Evolutionary conservation across 2,329 filamentous ascomycete species (phyloP).

Genomic region (Zasmidium citrigriseum): DNA sequence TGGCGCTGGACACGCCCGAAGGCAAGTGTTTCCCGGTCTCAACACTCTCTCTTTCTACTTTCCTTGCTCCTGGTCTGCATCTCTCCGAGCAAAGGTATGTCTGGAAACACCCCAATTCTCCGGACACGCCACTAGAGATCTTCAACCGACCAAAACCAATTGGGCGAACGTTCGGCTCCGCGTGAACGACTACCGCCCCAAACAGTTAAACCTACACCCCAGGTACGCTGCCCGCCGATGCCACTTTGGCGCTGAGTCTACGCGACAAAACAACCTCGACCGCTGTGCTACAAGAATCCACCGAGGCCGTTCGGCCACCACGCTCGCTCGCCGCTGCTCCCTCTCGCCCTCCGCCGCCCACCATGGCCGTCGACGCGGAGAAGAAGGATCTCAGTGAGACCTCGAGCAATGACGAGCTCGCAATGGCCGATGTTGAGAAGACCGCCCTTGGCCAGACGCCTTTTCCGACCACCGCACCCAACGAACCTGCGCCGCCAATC

Average conservation of each 20-base stretch:
- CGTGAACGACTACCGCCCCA: neutral
- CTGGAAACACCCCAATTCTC: neutral
- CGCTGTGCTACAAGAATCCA: neutral
- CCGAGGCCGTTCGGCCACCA: constrained; percentile 11
- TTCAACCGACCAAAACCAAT: neutral
- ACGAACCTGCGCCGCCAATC: constrained; percentile 29
- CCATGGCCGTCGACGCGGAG: constrained; percentile 9
- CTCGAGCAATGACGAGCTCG: constrained; percentile 26
- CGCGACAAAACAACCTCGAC: neutral
- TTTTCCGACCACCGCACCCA: constrained; percentile 28
- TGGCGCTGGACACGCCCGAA: neutral
- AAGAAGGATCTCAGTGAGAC: constrained; percentile 11
- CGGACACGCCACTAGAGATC: neutral
- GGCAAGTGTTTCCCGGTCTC: neutral
- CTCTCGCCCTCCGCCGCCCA: neutral
- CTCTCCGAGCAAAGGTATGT: neutral
- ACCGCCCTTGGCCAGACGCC: constrained; percentile 32
- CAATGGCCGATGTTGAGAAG: constrained; percentile 32
- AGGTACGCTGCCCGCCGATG: neutral
- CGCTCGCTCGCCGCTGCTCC: constrained; percentile 4
- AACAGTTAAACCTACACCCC: neutral
- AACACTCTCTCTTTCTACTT: neutral
- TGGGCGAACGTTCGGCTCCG: neutral
- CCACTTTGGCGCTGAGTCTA: neutral
- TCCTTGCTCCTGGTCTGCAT: neutral